Percentiles rank a stretch among this genome's conserved stretches.
Conservation (phyloP, 1,284 basidiomycete species). For the Amylostereum chailletii region DNA sequence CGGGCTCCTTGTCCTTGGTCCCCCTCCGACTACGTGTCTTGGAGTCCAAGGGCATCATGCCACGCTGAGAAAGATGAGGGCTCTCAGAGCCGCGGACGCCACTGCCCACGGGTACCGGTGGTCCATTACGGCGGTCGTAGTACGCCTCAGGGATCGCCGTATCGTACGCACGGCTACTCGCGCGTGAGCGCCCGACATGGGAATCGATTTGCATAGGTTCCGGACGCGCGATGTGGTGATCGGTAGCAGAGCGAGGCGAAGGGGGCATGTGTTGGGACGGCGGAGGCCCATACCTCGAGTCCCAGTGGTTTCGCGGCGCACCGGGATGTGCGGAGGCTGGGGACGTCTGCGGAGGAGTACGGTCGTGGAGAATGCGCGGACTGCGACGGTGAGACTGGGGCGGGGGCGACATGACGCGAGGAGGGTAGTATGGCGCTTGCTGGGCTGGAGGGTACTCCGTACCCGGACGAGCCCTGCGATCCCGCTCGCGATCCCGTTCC, state of each 20-base stretch:
- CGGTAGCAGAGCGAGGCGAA: conserved; percentile 9
- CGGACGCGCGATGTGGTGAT: conserved; percentile 12
- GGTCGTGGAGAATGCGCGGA: conserved; percentile 20
- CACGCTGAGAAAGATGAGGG: conserved; percentile 25
- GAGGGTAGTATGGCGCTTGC: conserved; percentile 21
- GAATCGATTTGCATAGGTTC: conserved; percentile 4
- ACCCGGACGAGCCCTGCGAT: conserved; percentile 33
- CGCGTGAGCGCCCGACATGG: background rate
- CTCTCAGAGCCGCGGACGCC: conserved; percentile 30
- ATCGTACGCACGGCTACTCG: conserved; percentile 1
- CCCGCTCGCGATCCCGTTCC: conserved; percentile 34
- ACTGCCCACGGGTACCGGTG: conserved; percentile 3
- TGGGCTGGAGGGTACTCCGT: conserved; percentile 34
- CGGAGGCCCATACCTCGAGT: conserved; percentile 16
- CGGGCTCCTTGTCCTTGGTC: conserved; percentile 32
- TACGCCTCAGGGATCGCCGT: too few species aligned
- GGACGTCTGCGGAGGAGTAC: conserved; percentile 39
- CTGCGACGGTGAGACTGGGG: conserved; percentile 21
- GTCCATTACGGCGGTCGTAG: too few species aligned
- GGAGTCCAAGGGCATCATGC: conserved; percentile 16
- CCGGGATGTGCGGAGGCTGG: conserved; percentile 38
- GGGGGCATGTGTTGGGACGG: conserved; percentile 18
- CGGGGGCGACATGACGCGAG: conserved; percentile 16
- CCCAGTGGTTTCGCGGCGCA: conserved; percentile 18
- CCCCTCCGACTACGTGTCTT: conserved; percentile 17